Conservation (phyloP, 306 rosid species). For the Myrica gale region DNA sequence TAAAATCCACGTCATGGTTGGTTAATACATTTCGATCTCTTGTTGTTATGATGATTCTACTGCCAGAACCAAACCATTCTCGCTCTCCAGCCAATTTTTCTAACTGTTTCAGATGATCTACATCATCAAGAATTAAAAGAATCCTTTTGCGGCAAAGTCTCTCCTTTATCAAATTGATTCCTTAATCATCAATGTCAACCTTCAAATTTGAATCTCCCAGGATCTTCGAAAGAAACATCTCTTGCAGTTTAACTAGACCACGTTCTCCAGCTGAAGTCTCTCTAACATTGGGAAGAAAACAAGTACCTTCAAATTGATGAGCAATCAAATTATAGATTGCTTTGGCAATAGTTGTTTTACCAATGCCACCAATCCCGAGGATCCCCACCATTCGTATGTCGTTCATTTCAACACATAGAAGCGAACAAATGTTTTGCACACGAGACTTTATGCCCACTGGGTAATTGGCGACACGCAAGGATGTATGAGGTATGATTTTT, state of each 20-base stretch:
- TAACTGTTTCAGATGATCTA: slow-evolving; percentile 35
- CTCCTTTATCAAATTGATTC: slow-evolving; percentile 38
- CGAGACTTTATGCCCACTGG: slow-evolving; percentile 8
- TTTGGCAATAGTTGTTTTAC: slow-evolving; percentile 23
- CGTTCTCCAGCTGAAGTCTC: slow-evolving; percentile 1
- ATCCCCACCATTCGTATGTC: slow-evolving; percentile 19
- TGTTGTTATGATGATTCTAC: slow-evolving; percentile 31
- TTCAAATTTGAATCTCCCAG: neutral
- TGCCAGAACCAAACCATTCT: slow-evolving; percentile 40
- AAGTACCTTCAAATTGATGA: slow-evolving; percentile 3
- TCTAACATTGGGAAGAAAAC: neutral
- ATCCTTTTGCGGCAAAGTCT: slow-evolving; percentile 28
- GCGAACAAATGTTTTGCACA: neutral
- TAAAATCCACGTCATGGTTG: slow-evolving; percentile 29
- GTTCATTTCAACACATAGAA: neutral
- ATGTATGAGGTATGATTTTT: neutral
- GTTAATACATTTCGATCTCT: slow-evolving; percentile 29
- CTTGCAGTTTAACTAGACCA: slow-evolving; percentile 18
- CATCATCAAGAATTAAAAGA: slow-evolving; percentile 38
- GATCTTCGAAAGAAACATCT: slow-evolving; percentile 4
- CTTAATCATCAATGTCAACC: neutral
- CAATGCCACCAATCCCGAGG: slow-evolving; percentile 8
- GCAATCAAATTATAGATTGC: neutral
- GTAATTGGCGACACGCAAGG: neutral
- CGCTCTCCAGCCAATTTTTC: slow-evolving; percentile 38